Base-by-base conservation (phyloP, 2,329 filamentous ascomycete genomes). In the Cordyceps javanica region DNA sequence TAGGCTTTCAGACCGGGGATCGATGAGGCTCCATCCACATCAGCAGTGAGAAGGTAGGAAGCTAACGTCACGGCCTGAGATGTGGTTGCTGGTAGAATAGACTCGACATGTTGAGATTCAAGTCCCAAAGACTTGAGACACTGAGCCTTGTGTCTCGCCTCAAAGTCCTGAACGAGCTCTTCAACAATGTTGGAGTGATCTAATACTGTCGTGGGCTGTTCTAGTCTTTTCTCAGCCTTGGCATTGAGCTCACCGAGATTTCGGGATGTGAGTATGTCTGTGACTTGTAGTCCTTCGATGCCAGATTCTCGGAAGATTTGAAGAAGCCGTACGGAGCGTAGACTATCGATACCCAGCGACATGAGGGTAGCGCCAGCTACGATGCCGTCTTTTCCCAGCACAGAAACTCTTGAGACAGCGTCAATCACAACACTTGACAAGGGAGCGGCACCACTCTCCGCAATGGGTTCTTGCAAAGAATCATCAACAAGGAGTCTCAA, bases 281-380 rank as follows among this genome's bases (percentile, higher is more conserved):
- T 50, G 32, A 50, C 46, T 6, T 50, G 46, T 50, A 50, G 46
- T 36, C 46, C 46, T 36, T 50, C 32, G 10, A 50, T 50, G 21
- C 46, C 46, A 4, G 32, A 38, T 38, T 50, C 46, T 50, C 46
- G 46, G 19, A 50, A 50, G 30, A 50, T 26, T 10, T 50, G 46
- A 50, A 50, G 46, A 50, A 50, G 46, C 32, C 32, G 36, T 30
- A 50, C 46, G 38, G 46, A 50, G 30, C 46, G 46, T 19, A 50
- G 16, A 38, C 46, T 50, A 26, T 50, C 46, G n/a, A 50, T 50
- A 11, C 46, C 46, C 6, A 50, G 30, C 10, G 46, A 50, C 30
- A 50, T n/a, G 10, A 50, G 46, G 21, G 46, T 50, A 7, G 46
- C 38, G 11, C 30, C 32, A 38, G 46, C 25, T 25, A 30, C 38